Conservation (phyloP, 2,329 filamentous ascomycete species). For the Cladosporium sp. region DNA sequence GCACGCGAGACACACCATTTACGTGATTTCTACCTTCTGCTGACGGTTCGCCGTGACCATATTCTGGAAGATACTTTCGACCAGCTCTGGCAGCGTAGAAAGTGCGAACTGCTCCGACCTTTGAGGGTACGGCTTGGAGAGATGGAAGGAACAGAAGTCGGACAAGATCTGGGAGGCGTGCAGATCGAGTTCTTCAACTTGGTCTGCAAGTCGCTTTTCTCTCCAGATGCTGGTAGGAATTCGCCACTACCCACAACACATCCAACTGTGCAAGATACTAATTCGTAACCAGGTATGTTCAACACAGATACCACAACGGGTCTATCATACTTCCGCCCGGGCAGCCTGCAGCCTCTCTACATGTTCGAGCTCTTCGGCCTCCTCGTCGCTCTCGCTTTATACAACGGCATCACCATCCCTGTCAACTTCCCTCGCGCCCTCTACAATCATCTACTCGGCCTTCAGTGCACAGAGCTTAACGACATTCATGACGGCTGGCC, state of each 20-base stretch:
- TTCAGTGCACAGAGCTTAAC: background rate
- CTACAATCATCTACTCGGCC: conserved; percentile 46
- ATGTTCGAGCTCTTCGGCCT: conserved; percentile 87
- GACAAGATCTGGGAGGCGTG: conserved; percentile 88
- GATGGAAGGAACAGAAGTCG: conserved; percentile 74
- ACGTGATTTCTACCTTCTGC: conserved; percentile 33
- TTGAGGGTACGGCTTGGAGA: conserved; percentile 81
- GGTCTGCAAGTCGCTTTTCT: conserved; percentile 72
- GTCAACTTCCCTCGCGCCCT: conserved; percentile 82
- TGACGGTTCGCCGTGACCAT: conserved; percentile 41
- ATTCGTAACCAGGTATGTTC: conserved; percentile 57
- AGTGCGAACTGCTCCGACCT: conserved; percentile 75
- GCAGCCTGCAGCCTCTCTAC: conserved; percentile 76
- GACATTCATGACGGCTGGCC: conserved; percentile 39
- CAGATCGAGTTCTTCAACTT: conserved; percentile 95
- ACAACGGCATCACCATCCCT: conserved; percentile 88
- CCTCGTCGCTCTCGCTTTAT: conserved; percentile 82
- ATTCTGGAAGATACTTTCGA: conserved; percentile 57
- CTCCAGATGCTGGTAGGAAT: conserved; percentile 61
- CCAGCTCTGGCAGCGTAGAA: conserved; percentile 83
- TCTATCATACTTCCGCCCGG: conserved; percentile 84
- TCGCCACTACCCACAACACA: background rate
- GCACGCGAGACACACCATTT: conserved; percentile 34
- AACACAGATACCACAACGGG: conserved; percentile 69
- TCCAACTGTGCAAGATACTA: background rate